phyloP scores from a whole-genome alignment of 352 stramenopile genomes.

The Pythium phragmiticola region DNA sequence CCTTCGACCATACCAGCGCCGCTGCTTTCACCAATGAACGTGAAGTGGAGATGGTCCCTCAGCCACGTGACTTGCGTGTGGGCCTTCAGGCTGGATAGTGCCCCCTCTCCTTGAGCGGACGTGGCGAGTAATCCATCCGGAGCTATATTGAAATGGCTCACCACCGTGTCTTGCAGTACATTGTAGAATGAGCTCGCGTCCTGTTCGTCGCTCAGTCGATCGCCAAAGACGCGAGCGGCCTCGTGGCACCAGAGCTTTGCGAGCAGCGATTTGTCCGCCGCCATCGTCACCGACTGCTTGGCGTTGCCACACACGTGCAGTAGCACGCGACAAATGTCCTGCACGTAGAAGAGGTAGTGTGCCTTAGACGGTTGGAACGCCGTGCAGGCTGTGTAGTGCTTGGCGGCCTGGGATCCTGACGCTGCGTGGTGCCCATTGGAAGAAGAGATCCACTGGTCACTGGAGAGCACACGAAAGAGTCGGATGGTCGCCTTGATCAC shows the following conservation, averaged over 20 bases:
- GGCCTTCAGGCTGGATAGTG: background rate
- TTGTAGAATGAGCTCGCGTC: slow-evolving; percentile 47
- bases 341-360: slow-evolving; percentile 46
- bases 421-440: slow-evolving; percentile 7
- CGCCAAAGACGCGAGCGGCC: slow-evolving; percentile 46
- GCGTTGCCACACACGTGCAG: slow-evolving; percentile 43
- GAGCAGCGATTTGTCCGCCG: slow-evolving; percentile 45
- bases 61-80: slow-evolving; percentile 34
- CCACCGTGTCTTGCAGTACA: slow-evolving; percentile 42
- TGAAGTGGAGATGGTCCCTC: slow-evolving; percentile 47
- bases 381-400: slow-evolving; percentile 11
- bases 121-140: slow-evolving; percentile 39
- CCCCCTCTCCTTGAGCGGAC: background rate
- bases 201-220: slow-evolving; percentile 38
- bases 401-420: background rate
- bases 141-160: slow-evolving; percentile 43
- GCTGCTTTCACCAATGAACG: slow-evolving; percentile 52
- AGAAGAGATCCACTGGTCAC: slow-evolving; percentile 30
- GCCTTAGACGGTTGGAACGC: slow-evolving; percentile 41
- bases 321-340: slow-evolving; percentile 47
- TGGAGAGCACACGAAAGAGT: slow-evolving; percentile 44
- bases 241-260: slow-evolving; percentile 78
- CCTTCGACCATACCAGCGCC: slow-evolving; percentile 38
- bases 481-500: slow-evolving; percentile 60
- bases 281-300: slow-evolving; percentile 29